Conservation (phyloP, 768 basidiomycete genomes). For the Phanerochaete sordida region DNA sequence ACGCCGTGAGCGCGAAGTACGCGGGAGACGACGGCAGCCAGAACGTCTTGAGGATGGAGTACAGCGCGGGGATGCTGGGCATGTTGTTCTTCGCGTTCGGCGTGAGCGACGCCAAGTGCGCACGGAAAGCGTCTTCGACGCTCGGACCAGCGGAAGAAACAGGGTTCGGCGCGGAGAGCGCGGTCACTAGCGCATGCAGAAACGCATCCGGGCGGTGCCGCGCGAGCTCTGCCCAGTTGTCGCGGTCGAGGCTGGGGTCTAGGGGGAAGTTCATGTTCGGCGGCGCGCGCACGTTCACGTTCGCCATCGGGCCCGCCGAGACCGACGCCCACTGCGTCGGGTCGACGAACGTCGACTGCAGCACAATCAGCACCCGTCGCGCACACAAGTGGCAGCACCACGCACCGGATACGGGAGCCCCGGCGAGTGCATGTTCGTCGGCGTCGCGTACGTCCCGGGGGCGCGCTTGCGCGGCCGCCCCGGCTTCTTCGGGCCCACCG, state of each 20-base stretch:
- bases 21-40: conserved; percentile 80
- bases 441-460: conserved; percentile 29
- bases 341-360: conserved; percentile 8
- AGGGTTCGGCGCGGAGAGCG: conserved; percentile 62
- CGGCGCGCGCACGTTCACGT: conserved; percentile 2
- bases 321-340: conserved; percentile 19
- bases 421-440: conserved; percentile 4
- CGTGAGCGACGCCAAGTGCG: conserved; percentile 64
- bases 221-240: conserved; percentile 65
- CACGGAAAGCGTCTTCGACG: conserved; percentile 77
- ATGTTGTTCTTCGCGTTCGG: conserved; percentile 41
- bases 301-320: conserved; percentile 21
- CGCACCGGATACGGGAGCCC: conserved; percentile 2
- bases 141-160: conserved; percentile 53
- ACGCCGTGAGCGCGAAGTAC: conserved; percentile 75
- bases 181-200: conserved; percentile 50
- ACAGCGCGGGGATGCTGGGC: conserved; percentile 65
- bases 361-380: neutral
- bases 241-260: conserved; percentile 51
- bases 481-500: conserved; percentile 45
- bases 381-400: neutral
- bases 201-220: conserved; percentile 55
- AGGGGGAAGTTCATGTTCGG: conserved; percentile 29
- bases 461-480: conserved; percentile 37
- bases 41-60: conserved; percentile 77